phyloP scores from a whole-genome alignment of 2,329 filamentous ascomycete genomes.

The Sarocladiaceae sp. region DNA sequence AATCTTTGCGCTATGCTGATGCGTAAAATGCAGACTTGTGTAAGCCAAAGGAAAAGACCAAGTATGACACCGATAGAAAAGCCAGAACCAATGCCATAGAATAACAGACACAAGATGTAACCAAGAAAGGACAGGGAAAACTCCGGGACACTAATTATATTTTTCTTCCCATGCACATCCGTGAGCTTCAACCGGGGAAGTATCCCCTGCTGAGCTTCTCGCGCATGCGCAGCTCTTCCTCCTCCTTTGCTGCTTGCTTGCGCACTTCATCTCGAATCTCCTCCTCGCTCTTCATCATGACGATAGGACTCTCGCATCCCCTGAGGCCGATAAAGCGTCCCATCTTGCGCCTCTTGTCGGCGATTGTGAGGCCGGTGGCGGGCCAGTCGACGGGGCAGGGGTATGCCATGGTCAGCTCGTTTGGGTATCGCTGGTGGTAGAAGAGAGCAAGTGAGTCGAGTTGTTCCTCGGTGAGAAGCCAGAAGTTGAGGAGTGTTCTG shows the following conservation, averaged over 20 bases:
- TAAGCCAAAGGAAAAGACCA: neutral
- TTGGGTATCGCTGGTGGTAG: constrained; percentile 66
- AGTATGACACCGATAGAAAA: neutral
- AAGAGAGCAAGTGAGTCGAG: constrained; percentile 67
- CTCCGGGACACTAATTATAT: constrained; percentile 11
- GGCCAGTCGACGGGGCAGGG: constrained; percentile 66
- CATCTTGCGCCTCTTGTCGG: constrained; percentile 69
- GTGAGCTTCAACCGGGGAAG: neutral
- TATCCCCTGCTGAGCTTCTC: constrained; percentile 32
- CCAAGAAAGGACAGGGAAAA: neutral
- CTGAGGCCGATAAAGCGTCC: constrained; percentile 70
- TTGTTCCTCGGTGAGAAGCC: constrained; percentile 67
- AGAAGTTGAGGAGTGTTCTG: constrained; percentile 63
- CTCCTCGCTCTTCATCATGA: constrained; percentile 36
- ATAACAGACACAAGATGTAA: neutral
- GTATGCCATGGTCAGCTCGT: constrained; percentile 53
- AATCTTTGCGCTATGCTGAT: neutral
- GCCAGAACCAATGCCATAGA: neutral
- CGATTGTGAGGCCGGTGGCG: constrained; percentile 40
- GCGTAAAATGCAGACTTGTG: neutral
- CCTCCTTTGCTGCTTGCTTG: constrained; percentile 31
- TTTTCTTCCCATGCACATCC: constrained; percentile 36
- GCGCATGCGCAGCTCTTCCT: constrained; percentile 44
- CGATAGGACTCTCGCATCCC: constrained; percentile 45
- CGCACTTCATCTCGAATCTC: constrained; percentile 42